Evolutionary conservation across 2,329 filamentous ascomycete species (phyloP).

Genomic region (Trichophyton rubrum): DNA sequence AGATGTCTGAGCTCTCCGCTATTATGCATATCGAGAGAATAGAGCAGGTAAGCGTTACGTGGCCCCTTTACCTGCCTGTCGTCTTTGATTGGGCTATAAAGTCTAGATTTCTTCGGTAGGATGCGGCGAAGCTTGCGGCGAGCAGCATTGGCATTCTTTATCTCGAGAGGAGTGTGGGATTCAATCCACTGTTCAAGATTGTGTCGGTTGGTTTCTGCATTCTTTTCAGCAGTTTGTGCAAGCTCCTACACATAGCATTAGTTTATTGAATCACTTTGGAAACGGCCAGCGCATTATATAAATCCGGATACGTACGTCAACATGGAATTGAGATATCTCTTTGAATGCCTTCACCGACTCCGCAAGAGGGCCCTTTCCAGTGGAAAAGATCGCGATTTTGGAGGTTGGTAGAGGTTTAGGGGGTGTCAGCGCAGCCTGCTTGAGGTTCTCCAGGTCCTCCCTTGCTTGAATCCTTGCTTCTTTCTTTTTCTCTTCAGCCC

Average conservation of each 20-base stretch:
- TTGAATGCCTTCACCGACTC: conserved; percentile 21
- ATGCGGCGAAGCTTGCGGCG: conserved; percentile 29
- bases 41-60: conserved; percentile 31
- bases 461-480: conserved; percentile 13
- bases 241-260: background rate
- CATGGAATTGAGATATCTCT: conserved; percentile 21
- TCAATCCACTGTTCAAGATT: conserved; percentile 44
- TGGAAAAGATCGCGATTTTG: conserved; percentile 17
- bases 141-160: conserved; percentile 47
- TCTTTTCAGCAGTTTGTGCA: conserved; percentile 42
- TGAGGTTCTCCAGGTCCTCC: conserved; percentile 21
- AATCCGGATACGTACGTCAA: conserved; percentile 23
- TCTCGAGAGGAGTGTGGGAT: conserved; percentile 43
- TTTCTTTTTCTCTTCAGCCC: conserved; percentile 20
- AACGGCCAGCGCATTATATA: background rate
- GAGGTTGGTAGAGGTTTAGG: conserved; percentile 26
- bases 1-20: conserved; percentile 41
- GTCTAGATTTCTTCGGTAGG: conserved; percentile 12
- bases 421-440: conserved; percentile 21
- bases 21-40: conserved; percentile 31
- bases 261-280: background rate
- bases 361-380: conserved; percentile 12
- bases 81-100: conserved; percentile 35
- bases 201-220: conserved; percentile 32
- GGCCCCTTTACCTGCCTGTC: conserved; percentile 40